Base-by-base conservation (phyloP, 768 basidiomycete species). In the Leccinum subgranulosum region DNA sequence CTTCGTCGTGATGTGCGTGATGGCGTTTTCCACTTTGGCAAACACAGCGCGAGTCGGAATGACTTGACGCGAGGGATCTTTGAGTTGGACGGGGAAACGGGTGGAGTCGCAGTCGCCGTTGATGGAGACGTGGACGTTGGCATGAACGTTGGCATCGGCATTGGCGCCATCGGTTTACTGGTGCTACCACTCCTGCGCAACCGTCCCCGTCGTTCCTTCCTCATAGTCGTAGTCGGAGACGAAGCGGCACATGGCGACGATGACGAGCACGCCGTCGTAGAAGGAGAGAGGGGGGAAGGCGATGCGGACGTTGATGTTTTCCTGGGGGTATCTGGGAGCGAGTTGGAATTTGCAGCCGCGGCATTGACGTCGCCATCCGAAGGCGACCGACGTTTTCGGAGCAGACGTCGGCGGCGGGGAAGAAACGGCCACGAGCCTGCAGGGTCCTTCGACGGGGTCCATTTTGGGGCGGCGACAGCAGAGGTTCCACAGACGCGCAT, bases 371-470 rank as follows among this genome's bases (percentile, higher is more conserved):
- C 53, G 31, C 54, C 29, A 8, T 57, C 63, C 23, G 41, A 43
- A 21, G 41, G 25, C 1, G 67, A 69, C 23, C 71, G 67, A 15
- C 62, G 69, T 67, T 74, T 72, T n/a, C 63, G 72, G 31, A 72
- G 61, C 3, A 68, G n/a, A 25, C 59, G 57, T 28, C 71, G 69
- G 19, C 58, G 70, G 21, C 48, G 69, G 3, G 71, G 69, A 14
- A 58, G 36, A 17, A 43, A 60, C 17, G 71, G 67, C 57, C 65
- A 69, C 14, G 68, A 69, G 41, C 57, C 53, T 1, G 59, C 28
- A n/a, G 60, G 60, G 10, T 45, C 51, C 17, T 19, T 53, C 12
- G 51, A 49, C 31, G 21, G 33, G 14, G 43, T 27, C 49, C 61
- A 51, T 34, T 33, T 52, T 3, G 58, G 65, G 7, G 41, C 41